Conservation (phyloP, 768 basidiomycete species). For the Hydnomerulius pinastri region DNA sequence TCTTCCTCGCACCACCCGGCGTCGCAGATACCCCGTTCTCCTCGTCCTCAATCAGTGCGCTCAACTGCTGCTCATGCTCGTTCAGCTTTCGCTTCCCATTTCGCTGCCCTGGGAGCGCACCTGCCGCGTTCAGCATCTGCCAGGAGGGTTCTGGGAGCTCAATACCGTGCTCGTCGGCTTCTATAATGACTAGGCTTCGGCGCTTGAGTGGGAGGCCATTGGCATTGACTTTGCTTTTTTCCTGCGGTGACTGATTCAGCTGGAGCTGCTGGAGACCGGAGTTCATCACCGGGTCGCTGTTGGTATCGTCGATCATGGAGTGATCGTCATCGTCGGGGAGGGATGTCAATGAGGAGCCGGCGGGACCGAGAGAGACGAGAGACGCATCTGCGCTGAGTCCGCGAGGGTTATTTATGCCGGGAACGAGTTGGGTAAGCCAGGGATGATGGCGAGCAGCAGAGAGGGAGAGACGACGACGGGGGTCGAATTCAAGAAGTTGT, state of each 20-base stretch:
- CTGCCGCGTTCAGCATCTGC: slow-evolving; percentile 50
- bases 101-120: slow-evolving; percentile 26
- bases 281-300: slow-evolving; percentile 30
- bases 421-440: slow-evolving; percentile 55
- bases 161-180: slow-evolving; percentile 43
- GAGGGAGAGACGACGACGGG: slow-evolving; percentile 69
- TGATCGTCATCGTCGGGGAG: slow-evolving; percentile 24
- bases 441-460: slow-evolving; percentile 67
- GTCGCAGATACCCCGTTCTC: slow-evolving; percentile 4
- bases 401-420: neutral
- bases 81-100: slow-evolving; percentile 41
- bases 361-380: slow-evolving; percentile 11
- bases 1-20: slow-evolving; percentile 24
- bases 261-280: slow-evolving; percentile 35
- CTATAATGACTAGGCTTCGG: slow-evolving; percentile 47
- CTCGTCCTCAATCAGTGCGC: slow-evolving; percentile 24
- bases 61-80: slow-evolving; percentile 27
- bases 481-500: slow-evolving; percentile 64
- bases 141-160: slow-evolving; percentile 53
- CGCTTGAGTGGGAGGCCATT: slow-evolving; percentile 41
- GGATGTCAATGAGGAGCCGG: slow-evolving; percentile 22
- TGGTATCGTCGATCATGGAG: slow-evolving; percentile 12
- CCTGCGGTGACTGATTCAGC: slow-evolving; percentile 22
- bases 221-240: neutral
- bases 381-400: slow-evolving; percentile 3